Evolutionary conservation across 2,329 filamentous ascomycete species (phyloP).

Genomic region (Coniochaeta sp.): DNA sequence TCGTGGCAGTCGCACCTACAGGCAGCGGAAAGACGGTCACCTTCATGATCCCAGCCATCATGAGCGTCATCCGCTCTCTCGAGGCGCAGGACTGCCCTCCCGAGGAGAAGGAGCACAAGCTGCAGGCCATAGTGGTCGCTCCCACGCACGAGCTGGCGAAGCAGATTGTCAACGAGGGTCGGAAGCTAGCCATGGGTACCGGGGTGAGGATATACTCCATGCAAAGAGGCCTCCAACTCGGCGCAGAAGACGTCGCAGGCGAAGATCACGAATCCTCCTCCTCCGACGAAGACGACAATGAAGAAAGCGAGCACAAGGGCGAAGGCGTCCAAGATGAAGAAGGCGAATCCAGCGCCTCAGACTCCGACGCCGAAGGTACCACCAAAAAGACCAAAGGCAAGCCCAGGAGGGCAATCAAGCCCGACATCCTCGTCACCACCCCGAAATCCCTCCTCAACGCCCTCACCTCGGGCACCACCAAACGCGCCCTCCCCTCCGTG

Average conservation of each 20-base stretch:
- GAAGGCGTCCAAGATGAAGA: constrained; percentile 6
- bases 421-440: constrained; percentile 75
- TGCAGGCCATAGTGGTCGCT: constrained; percentile 66
- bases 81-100: constrained; percentile 28
- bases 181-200: constrained; percentile 70
- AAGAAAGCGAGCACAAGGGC: constrained; percentile 2
- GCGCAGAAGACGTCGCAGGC: constrained; percentile 30
- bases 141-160: constrained; percentile 73
- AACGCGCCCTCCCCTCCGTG: constrained; percentile 56
- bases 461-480: constrained; percentile 32
- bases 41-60: constrained; percentile 82
- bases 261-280: constrained; percentile 9
- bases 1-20: constrained; percentile 85
- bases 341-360: constrained; percentile 7
- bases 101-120: constrained; percentile 36
- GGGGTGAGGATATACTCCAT: constrained; percentile 74
- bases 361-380: background rate
- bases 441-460: constrained; percentile 73
- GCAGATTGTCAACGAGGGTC: constrained; percentile 79
- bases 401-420: constrained; percentile 52
- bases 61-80: constrained; percentile 58
- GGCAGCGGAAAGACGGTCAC: constrained; percentile 95
- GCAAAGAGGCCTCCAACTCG: constrained; percentile 73
- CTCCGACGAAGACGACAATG: background rate
- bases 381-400: constrained; percentile 8